These are phyloP conservation scores for Parietaria judaica DNA, from an alignment of 306 rosid species.

Conservation along the genomic window DNA sequence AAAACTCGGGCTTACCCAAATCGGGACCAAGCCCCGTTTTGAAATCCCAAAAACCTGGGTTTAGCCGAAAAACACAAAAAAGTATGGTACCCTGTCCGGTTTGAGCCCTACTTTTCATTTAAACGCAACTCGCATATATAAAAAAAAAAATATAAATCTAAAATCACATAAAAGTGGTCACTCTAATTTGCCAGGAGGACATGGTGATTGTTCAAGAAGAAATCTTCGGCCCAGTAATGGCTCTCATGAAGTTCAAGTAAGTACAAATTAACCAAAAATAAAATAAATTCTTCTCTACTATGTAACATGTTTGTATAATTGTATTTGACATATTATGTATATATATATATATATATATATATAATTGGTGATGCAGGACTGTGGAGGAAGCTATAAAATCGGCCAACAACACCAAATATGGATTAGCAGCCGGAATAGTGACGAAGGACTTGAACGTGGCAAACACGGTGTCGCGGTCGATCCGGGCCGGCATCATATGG, in stretches of 20 bases:
- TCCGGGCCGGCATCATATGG: slow-evolving; percentile 72
- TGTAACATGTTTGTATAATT: neutral
- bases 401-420: slow-evolving; percentile 67
- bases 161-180: no score
- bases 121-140: no score
- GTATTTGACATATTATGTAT: neutral
- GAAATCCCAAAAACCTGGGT: no score
- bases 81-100: no score
- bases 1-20: no score
- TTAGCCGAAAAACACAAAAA: no score
- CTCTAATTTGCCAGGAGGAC: slow-evolving; percentile 43
- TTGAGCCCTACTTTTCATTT: no score
- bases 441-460: slow-evolving; percentile 62
- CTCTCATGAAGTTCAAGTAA: slow-evolving; percentile 75
- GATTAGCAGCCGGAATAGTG: slow-evolving; percentile 80
- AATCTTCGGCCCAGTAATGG: slow-evolving; percentile 83
- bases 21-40: no score
- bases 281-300: neutral
- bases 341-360: neutral
- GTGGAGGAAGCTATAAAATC: slow-evolving; percentile 65
- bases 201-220: slow-evolving; percentile 61
- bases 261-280: slow-evolving; percentile 5
- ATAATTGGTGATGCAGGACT: slow-evolving; percentile 30
- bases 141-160: no score
- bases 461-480: slow-evolving; percentile 80